Evolutionary conservation across 768 basidiomycete species (phyloP), one percentile per base, ranked within the genome.

Genomic region (Sporobolomyces pararoseus): DNA sequence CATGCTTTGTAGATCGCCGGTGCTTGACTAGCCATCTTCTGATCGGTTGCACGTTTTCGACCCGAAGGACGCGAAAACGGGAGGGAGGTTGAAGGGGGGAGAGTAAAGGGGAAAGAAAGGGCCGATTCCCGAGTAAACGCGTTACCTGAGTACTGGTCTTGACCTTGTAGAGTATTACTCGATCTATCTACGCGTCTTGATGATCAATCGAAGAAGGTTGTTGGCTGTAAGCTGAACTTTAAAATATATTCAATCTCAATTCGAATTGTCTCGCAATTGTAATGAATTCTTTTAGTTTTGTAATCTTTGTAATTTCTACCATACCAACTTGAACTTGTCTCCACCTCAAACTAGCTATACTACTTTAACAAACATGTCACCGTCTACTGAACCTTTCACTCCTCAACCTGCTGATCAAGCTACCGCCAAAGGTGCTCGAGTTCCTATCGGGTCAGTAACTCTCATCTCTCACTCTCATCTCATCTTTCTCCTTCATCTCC

Each of bases 1-100:
- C 62, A 66, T 1, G 76, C 76, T 60, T 72, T 67, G 70, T 74
- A 76, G 63, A 76, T 72, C 17, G 63, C 25, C 23, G 65, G 63
- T 1, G 53, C 7, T 61, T 49, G 62, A 35, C 50, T 51, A 17
- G 54, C 29, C 62, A 64, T 61, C 31, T 21, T 49, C 16, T 27
- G 39, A 42, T 17, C 17, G 39, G 9, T 17, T 42, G 39, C n/a
- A n/a, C n/a, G n/a, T n/a, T n/a, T n/a, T n/a, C n/a, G n/a, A n/a
- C n/a, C n/a, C n/a, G n/a, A n/a, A n/a, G n/a, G n/a, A n/a, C n/a
- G n/a, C n/a, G n/a, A 29, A 35, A 16, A 19, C 19, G 35, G 1
- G 4, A 19, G 10, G 23, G 35, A 23, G n/a, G 21, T 25, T 19
- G 21, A 2, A 3, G 19, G 29, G 31, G 9, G 63, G 53, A 10